Base-by-base conservation (phyloP, 106 monocot species). In the Hemerocallis citrina region DNA sequence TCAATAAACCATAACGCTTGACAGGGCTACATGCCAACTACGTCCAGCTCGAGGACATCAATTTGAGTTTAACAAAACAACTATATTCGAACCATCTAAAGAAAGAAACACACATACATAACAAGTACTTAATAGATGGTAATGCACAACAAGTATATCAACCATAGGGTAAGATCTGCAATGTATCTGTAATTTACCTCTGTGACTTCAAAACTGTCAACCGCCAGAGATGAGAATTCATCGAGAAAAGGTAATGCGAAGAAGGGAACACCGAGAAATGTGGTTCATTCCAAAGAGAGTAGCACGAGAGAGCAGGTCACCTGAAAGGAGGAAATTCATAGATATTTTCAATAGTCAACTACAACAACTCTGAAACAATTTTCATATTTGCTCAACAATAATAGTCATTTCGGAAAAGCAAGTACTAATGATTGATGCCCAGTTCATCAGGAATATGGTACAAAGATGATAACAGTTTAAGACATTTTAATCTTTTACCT, bases 1-100 rank as follows among this genome's bases (percentile, higher is more conserved):
- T 60, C 51, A 70, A 75, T 61, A 68, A 55, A 74, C 49, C 34
- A 34, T 24, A 54, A 42, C 11, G 30, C 55, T 17, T 17, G 16
- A 55, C 22, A 55, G 55, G n/a, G n/a, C 55, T 31, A 54, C 54
- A 32, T 28, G 54, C 54, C 54, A 54, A 54, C 31, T 54, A 52
- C 7, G 16, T 54, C 33, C 30, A 55, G 21, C 46, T 48, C 43
- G 62, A 57, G 35, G 61, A 14, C 55, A 37, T 46, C 55, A 6
- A 14, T 17, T 16, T 33, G 33, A 55, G 33, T 33, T 32, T n/a
- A 55, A 4, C 15, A 31, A n/a, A n/a, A n/a, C n/a, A n/a, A n/a
- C n/a, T n/a, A n/a, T n/a, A n/a, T n/a, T n/a, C n/a, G n/a, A n/a
- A n/a, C n/a, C n/a, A n/a, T n/a, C n/a, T n/a, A n/a, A n/a, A n/a